Evolutionary conservation across 441 rosid species (phyloP).

Genomic region (Jatropha multifida): DNA sequence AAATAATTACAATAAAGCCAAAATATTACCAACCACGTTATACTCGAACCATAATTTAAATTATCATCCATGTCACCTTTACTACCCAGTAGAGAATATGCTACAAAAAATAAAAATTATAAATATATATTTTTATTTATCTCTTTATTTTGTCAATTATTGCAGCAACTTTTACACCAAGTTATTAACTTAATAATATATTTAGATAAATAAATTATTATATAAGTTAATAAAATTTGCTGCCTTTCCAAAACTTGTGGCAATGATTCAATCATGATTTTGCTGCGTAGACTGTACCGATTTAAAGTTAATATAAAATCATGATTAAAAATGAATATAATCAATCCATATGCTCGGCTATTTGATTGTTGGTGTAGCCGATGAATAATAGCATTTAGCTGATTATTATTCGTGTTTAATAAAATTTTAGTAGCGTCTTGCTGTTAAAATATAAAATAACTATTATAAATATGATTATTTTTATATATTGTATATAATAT

Average conservation of each 20-base stretch:
- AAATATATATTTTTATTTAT: too few relatives aligned
- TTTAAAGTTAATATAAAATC: background rate
- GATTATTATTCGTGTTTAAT: too few relatives aligned
- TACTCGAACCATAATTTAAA: background rate
- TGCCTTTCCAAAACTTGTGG: background rate
- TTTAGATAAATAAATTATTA: too few relatives aligned
- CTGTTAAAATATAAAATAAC: too few relatives aligned
- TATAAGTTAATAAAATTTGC: background rate
- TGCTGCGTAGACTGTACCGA: background rate
- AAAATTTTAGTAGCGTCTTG: too few relatives aligned
- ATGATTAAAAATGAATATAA: background rate
- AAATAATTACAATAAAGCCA: slow-evolving; percentile 13
- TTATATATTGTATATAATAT: too few relatives aligned
- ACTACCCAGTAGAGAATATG: background rate
- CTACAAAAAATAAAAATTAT: background rate
- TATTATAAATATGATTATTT: too few relatives aligned
- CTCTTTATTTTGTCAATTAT: background rate
- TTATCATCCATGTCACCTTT: background rate
- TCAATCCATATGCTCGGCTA: background rate
- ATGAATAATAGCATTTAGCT: too few relatives aligned
- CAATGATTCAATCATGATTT: background rate
- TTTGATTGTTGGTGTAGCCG: too few relatives aligned
- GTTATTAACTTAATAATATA: too few relatives aligned
- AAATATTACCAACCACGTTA: slow-evolving; percentile 2
- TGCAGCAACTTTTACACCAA: background rate